Evolutionary conservation across 805 yeast species (phyloP).

Genomic region (Ogataea parapolymorpha): DNA sequence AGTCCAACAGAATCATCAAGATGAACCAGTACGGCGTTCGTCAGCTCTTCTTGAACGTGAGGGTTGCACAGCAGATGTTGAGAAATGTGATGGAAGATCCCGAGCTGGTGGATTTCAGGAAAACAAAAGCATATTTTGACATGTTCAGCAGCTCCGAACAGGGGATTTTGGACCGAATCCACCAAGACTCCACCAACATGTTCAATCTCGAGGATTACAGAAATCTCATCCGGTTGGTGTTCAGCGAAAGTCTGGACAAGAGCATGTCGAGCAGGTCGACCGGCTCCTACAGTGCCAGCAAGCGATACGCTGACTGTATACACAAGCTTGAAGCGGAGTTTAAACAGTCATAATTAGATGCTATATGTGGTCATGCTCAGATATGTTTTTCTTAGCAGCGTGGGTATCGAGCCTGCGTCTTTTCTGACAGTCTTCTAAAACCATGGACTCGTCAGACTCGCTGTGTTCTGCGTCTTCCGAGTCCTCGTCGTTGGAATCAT

Average conservation of each 20-base stretch:
- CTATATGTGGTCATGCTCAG: constrained; percentile 7
- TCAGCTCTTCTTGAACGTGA: constrained; percentile 56
- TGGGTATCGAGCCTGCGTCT: constrained; percentile 15
- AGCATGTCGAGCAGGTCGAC: constrained; percentile 19
- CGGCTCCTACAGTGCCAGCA: constrained; percentile 25
- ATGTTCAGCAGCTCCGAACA: constrained; percentile 49
- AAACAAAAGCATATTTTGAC: constrained; percentile 55
- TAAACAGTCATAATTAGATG: constrained; percentile 5
- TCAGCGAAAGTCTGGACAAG: constrained; percentile 34
- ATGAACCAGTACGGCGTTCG: constrained; percentile 59
- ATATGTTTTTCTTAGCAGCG: constrained; percentile 9
- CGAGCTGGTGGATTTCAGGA: constrained; percentile 49
- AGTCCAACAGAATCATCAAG: constrained; percentile 46
- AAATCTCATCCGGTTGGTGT: constrained; percentile 52
- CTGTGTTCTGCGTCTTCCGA: constrained; percentile 8
- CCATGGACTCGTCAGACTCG: constrained; percentile 16
- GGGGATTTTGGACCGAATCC: constrained; percentile 40
- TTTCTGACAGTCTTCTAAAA: constrained; percentile 14
- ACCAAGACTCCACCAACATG: constrained; percentile 16
- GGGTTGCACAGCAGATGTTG: constrained; percentile 67
- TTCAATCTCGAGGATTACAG: constrained; percentile 44
- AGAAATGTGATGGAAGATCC: constrained; percentile 53
- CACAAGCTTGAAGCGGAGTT: constrained; percentile 18
- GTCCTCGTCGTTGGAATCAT: constrained; percentile 6
- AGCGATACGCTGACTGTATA: constrained; percentile 24